Evolutionary conservation across 192 early-diverging fungal species (phyloP), one percentile per base, ranked within the genome.

Genomic region (Chytriomyces sp.): DNA sequence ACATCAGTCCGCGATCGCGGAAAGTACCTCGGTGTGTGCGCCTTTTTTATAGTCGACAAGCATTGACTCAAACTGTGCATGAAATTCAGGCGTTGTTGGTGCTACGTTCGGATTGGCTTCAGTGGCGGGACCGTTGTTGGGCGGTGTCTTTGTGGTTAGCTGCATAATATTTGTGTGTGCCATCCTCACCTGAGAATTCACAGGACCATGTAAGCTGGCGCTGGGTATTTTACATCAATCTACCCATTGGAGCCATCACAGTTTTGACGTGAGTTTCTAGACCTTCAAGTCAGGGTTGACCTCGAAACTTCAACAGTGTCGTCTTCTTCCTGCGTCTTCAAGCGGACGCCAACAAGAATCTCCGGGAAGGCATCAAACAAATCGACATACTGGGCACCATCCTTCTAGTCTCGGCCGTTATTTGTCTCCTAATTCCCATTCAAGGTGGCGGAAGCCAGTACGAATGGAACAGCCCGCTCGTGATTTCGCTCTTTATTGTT

Each of bases 61-160:
- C n/a, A n/a, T n/a, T 14, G 10, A 49, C 44, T 14, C 12, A 49
- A n/a, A 49, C 44, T n/a, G 44, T 49, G 44, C 12, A 49, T 14
- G n/a, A n/a, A 14, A 49, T n/a, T 25, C 12, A 28, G 57, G 57
- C n/a, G 30, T 93, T 31, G 85, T 92, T 14, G 90, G 90, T n/a
- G 88, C 85, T 55, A 88, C 86, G 1, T 90, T 93, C 81, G 92
- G 89, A 5, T 59, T 92, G 39, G 89, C 91, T 14, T 85, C 89
- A 3, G 88, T 92, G 1, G 59, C 90, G 0, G 94, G 94, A 7
- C 92, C 94, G 0, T 80, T 93, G 14, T 57, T 94, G 6, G 94
- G 94, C 58, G 94, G 94, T 33, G 75, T 87, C 14, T 89, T 96
- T 40, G 57, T 59, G 37, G n/a, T n/a, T n/a, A n/a, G n/a, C n/a